phyloP scores from a whole-genome alignment of 148 eudicot species.

The Vaccinium macrocarpon region DNA sequence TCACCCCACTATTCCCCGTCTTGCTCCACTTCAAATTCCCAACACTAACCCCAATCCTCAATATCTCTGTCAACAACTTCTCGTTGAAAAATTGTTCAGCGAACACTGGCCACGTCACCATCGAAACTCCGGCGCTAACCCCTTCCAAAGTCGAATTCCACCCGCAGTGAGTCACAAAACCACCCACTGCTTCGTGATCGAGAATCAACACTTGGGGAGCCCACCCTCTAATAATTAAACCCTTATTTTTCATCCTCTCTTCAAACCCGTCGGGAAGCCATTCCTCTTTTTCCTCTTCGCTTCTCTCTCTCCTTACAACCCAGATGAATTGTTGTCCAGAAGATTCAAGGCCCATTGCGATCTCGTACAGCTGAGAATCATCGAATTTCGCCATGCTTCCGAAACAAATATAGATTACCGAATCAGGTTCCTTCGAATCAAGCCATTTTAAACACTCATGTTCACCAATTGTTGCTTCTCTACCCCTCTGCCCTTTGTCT shows the following conservation, averaged over 20 bases:
- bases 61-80: conserved; percentile 33
- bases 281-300: background rate
- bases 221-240: conserved; percentile 37
- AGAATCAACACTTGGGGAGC: conserved; percentile 36
- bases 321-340: conserved; percentile 52
- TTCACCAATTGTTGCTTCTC: conserved; percentile 31
- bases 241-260: conserved; percentile 23
- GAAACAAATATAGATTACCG: conserved; percentile 53
- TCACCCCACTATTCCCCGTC: background rate
- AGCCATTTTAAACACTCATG: conserved; percentile 62
- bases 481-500: conserved; percentile 44
- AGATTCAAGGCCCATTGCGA: conserved; percentile 50
- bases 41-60: conserved; percentile 36
- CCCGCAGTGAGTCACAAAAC: conserved; percentile 40
- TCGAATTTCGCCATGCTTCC: conserved; percentile 34
- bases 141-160: conserved; percentile 41
- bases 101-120: conserved; percentile 38
- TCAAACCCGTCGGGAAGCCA: conserved; percentile 44
- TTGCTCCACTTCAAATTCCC: conserved; percentile 28
- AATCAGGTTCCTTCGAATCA: conserved; percentile 40
- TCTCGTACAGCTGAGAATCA: conserved; percentile 36
- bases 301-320: conserved; percentile 38
- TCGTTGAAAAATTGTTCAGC: conserved; percentile 41
- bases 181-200: conserved; percentile 25
- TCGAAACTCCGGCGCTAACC: conserved; percentile 26